A percentile compares a stretch with the other conserved stretches of the same genome.
Evolutionary conservation across 345 rosid genomes (phyloP).

Genomic region (Corymbia maculata): DNA sequence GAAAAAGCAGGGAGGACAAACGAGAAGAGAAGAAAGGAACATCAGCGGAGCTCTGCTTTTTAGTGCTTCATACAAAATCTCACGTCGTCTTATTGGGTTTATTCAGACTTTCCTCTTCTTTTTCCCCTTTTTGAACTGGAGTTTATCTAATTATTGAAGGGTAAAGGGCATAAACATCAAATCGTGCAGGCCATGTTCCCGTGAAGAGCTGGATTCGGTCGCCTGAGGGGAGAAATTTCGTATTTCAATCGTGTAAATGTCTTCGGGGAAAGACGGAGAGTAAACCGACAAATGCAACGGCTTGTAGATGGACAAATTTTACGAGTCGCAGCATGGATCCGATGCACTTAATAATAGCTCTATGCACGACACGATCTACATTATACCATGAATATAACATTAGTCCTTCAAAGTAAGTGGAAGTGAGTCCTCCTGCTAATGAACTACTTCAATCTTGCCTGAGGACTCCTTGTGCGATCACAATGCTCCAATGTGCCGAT

Average conservation of each 20-base stretch:
- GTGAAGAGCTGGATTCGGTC: not conserved
- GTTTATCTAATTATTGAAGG: not conserved
- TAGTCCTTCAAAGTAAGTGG: not conserved
- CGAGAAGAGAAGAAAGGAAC: not conserved
- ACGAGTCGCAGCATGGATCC: too few species aligned
- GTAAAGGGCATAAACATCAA: not conserved
- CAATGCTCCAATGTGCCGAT: fast-evolving
- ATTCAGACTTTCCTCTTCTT: not conserved
- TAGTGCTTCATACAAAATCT: not conserved
- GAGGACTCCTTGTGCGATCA: not conserved
- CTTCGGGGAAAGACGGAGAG: not conserved
- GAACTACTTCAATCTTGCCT: not conserved
- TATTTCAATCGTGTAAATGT: not conserved
- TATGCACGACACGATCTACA: not conserved
- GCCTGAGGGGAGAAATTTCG: not conserved
- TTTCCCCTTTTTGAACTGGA: not conserved
- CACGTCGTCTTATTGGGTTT: not conserved
- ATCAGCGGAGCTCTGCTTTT: not conserved
- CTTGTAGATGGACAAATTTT: not conserved
- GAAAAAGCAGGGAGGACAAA: not conserved
- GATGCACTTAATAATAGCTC: not conserved
- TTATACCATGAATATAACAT: not conserved
- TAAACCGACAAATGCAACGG: not conserved
- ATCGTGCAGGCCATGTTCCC: not conserved
- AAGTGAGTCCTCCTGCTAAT: not conserved